Evolutionary conservation across 2,329 filamentous ascomycete genomes (phyloP).

Genomic region (Talaromyces sp.): DNA sequence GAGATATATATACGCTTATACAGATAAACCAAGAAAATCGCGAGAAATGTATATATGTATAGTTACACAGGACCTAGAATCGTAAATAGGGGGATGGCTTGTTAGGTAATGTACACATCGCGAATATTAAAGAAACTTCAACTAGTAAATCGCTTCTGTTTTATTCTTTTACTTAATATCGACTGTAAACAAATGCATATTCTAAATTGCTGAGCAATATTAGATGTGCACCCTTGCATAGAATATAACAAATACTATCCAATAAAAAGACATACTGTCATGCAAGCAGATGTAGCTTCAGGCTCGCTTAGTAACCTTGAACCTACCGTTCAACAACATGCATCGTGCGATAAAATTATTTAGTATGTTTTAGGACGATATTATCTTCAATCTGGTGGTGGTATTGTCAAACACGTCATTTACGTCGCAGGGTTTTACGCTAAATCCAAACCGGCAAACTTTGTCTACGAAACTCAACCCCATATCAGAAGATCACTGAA

Average conservation of each 20-base stretch:
- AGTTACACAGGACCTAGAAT: too few species aligned
- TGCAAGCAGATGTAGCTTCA: background rate
- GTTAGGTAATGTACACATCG: background rate
- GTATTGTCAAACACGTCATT: background rate
- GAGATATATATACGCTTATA: too few species aligned
- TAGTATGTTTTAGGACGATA: background rate
- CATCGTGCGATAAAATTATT: background rate
- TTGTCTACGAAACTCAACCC: background rate
- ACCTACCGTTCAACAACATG: too few species aligned
- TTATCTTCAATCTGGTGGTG: background rate
- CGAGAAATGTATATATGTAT: too few species aligned
- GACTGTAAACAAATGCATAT: background rate
- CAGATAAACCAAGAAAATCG: too few species aligned
- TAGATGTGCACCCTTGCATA: background rate
- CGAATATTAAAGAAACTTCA: background rate
- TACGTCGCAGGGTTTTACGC: background rate
- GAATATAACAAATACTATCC: background rate
- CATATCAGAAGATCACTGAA: background rate
- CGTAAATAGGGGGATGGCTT: too few species aligned
- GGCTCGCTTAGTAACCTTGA: background rate
- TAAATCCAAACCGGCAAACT: background rate
- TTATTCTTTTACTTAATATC: background rate
- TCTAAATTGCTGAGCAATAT: background rate
- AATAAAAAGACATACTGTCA: background rate
- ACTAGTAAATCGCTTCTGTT: background rate